Evolutionary conservation across 805 yeast genomes (phyloP).

Genomic region (Scheffersomyces amazonensis): DNA sequence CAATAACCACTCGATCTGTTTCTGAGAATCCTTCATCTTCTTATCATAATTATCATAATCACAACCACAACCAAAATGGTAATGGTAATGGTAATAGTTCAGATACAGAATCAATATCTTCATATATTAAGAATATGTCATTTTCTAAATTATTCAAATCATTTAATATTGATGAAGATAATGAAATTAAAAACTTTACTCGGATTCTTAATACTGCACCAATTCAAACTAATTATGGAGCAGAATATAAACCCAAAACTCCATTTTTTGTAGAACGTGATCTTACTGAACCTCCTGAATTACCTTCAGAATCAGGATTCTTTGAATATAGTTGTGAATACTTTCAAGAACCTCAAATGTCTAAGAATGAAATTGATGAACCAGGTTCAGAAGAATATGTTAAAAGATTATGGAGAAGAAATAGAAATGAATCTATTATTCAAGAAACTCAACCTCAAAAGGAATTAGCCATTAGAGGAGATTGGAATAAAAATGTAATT

Average conservation of each 20-base stretch:
- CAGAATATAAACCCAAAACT: constrained; percentile 53
- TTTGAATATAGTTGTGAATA: constrained; percentile 82
- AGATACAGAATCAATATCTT: constrained; percentile 28
- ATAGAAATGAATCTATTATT: constrained; percentile 82
- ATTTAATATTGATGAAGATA: constrained; percentile 40
- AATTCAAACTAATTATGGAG: constrained; percentile 31
- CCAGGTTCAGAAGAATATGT: constrained; percentile 88
- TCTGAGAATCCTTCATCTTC: constrained; percentile 15
- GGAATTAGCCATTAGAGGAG: constrained; percentile 74
- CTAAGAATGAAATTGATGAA: constrained; percentile 79
- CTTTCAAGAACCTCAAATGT: constrained; percentile 95
- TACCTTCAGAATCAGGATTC: constrained; percentile 62
- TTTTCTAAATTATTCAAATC: constrained; percentile 34
- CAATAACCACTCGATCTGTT: constrained; percentile 25
- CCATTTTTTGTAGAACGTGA: constrained; percentile 49
- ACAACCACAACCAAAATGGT: too few species aligned
- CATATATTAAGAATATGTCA: constrained; percentile 30
- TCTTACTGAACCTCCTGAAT: constrained; percentile 30
- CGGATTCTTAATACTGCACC: constrained; percentile 37
- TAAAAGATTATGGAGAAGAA: constrained; percentile 82
- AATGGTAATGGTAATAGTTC: constrained; percentile 1
- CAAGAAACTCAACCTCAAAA: constrained; percentile 90
- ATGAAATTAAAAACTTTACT: constrained; percentile 34
- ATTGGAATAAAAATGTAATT: constrained; percentile 69
- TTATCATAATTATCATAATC: constrained; percentile 9